Evolutionary conservation across 768 basidiomycete genomes (phyloP).

Genomic region (Agrocybe pediades): DNA sequence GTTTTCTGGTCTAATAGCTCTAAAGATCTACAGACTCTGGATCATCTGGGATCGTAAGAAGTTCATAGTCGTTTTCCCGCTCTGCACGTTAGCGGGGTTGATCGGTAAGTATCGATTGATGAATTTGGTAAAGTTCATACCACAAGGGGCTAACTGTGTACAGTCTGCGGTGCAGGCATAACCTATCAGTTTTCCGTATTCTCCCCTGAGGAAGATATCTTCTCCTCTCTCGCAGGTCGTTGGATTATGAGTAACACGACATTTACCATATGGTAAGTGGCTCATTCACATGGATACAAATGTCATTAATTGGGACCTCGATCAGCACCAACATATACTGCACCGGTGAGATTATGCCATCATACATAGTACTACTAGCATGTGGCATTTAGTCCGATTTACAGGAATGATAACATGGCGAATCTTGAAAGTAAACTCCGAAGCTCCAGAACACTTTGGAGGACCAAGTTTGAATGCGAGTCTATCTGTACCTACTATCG

Average conservation of each 20-base stretch:
- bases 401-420: neutral
- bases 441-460: neutral
- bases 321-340: slow-evolving; percentile 2
- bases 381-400: neutral
- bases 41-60: no score
- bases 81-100: neutral
- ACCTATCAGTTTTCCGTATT: neutral
- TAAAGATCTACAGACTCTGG: no score
- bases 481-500: neutral
- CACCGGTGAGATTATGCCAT: neutral
- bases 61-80: no score
- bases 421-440: neutral
- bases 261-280: neutral
- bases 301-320: no score
- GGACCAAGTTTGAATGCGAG: neutral
- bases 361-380: neutral
- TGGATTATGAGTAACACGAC: slow-evolving; percentile 3
- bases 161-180: slow-evolving; percentile 5
- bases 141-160: neutral
- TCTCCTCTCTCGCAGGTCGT: neutral
- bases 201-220: neutral
- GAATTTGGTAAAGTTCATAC: neutral
- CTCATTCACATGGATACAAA: no score
- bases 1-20: no score
- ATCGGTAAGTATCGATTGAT: neutral